Evolutionary conservation across 805 yeast genomes (phyloP), one percentile per base, ranked within the genome.

Genomic region (Nakazawaea populi): DNA sequence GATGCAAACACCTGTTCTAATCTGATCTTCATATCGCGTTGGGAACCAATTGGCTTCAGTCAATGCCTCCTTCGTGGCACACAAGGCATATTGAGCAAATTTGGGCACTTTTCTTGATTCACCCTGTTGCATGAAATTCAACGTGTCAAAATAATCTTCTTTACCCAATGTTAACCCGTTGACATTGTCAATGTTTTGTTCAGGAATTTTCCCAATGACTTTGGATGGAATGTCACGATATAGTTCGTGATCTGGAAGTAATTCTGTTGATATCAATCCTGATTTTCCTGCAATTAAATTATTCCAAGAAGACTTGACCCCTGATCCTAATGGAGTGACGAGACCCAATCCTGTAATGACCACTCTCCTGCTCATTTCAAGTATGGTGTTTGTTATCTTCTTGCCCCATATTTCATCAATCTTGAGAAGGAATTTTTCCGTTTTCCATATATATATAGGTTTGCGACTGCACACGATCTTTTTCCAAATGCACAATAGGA

Each of bases 341-440:
- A 87, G 68, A 0, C 98, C 98, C 6, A 94, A 63, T 0, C 99
- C 99, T 0, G 99, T 94, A 1, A 92, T 85, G 1, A 92, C 97
- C 0, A 92, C 96, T 66, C 96, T 70, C 52, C 72, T 65, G 7
- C 11, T 35, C 46, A 34, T 42, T 14, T 42, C 32, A 18, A 34
- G 24, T 18, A 18, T 18, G 24, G 24, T 18, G 24, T 18, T 18
- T 18, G 24, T 18, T 18, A 18, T 18, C 24, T 18, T 18, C 24
- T 18, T 18, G 24, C 24, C 24, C 24, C 24, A 18, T 18, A 18
- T 18, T 18, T 18, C 24, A 18, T 18, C 24, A 18, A 18, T 2
- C 3, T 18, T 18, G 24, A 18, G 3, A 18, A 18, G 24, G 2
- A 18, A 18, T 18, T 18, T 18, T 18, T 18, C 24, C 24, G 24